Base-by-base conservation (phyloP, 345 rosid genomes). In the Populus simonii region DNA sequence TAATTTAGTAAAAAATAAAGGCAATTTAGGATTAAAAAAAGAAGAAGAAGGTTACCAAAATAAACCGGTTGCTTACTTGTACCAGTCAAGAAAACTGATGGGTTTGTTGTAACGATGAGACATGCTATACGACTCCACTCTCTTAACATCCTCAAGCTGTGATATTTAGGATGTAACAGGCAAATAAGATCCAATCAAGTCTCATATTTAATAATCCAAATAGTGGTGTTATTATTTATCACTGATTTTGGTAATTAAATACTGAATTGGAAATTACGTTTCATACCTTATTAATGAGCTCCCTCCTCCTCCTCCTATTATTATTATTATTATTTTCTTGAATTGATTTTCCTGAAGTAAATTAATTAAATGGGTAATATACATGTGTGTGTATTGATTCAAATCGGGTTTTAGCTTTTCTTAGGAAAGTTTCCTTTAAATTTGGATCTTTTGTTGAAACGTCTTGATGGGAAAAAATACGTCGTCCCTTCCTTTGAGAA, bases 401-500 rank as follows among this genome's bases (percentile, higher is more conserved):
- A 55, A 74, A 73, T 20, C 2, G 45, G 51, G 49, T 29, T 43
- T 61, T 73, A 76, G 74, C 73, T 45, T 65, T 57, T 71, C 35
- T 61, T 29, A 33, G 65, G 83, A 61, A 62, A 66, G 29, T 73
- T 80, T 62, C 86, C 90, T 79, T 61, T 39, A 85, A 89, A 71
- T 33, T 49, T 74, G 88, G 90, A 87, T 86, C 90, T 80, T 74
- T 74, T 4, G 84, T 87, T 84, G 89, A 86, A 86, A 85, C 80
- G 82, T 82, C 74, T 65, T n/a, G 65, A 23, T 59, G 65, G 65
- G 80, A 71, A 49, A 36, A 41, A 31, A 3, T n/a, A 77, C 83
- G 16, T 29, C 55, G 13, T 63, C 55, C 41, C 62, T 66, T 65
- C 79, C 84, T 76, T 68, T 69, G 76, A 77, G 82, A 76, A 66